These are phyloP conservation scores for Biscutella auriculata DNA, from an alignment of 441 rosid species.

Conservation along the genomic window DNA sequence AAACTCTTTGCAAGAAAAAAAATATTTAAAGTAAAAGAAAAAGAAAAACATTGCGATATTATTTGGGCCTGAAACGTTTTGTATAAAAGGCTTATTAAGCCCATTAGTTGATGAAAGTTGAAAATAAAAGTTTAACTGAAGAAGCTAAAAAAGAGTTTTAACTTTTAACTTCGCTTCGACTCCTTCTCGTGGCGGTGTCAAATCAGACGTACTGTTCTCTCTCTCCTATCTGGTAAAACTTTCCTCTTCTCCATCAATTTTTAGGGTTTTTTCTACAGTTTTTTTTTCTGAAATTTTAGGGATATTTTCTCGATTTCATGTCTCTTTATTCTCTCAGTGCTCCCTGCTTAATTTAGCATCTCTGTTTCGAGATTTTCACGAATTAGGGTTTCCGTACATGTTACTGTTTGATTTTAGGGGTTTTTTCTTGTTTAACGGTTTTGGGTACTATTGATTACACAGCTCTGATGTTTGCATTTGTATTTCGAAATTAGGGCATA, in stretches of 20 bases:
- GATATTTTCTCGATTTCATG: background rate
- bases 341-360: background rate
- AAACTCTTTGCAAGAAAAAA: no score
- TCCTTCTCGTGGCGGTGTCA: slow-evolving; percentile 11
- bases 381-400: slow-evolving; percentile 16
- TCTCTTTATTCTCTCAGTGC: background rate
- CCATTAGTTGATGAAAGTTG: no score
- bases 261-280: slow-evolving; percentile 12
- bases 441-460: background rate
- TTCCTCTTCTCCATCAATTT: slow-evolving; percentile 18
- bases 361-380: background rate
- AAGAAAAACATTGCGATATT: no score
- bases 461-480: background rate
- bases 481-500: slow-evolving; percentile 14
- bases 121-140: background rate
- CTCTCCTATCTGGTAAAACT: slow-evolving; percentile 23
- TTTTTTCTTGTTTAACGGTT: background rate
- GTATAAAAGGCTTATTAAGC: no score
- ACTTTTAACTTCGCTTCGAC: slow-evolving; percentile 21
- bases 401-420: slow-evolving; percentile 6
- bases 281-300: slow-evolving; percentile 1
- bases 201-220: slow-evolving; percentile 22
- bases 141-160: slow-evolving; percentile 13
- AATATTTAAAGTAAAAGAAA: no score
- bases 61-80: no score